These are phyloP conservation scores for Vitis cinerea DNA, from an alignment of 164 flowering plant species.

Conservation along the genomic window DNA sequence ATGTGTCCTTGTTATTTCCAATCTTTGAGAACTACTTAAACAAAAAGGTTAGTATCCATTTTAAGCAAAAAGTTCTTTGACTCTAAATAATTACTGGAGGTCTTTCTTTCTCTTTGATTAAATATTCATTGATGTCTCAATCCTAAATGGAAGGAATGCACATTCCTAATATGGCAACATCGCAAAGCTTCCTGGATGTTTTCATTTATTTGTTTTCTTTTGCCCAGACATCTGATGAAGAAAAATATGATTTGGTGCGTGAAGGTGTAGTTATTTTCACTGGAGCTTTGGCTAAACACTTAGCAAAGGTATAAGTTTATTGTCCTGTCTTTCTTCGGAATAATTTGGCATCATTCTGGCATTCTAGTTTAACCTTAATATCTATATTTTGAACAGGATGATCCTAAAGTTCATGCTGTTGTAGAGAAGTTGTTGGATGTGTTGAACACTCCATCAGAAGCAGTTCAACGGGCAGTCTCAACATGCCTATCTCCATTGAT, in stretches of 20 bases:
- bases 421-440: slow-evolving; percentile 96
- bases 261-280: slow-evolving; percentile 98
- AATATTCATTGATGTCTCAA: background rate
- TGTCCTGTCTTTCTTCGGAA: background rate
- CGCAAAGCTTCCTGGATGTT: background rate
- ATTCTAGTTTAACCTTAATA: background rate
- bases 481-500: slow-evolving; percentile 87
- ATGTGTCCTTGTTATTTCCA: slow-evolving; percentile 91
- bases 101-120: background rate
- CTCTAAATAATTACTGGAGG: background rate
- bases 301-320: slow-evolving; percentile 57
- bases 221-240: slow-evolving; percentile 85
- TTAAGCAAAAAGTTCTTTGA: background rate
- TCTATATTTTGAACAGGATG: slow-evolving; percentile 56
- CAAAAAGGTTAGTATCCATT: slow-evolving; percentile 59
- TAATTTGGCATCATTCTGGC: background rate
- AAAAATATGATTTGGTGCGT: slow-evolving; percentile 90
- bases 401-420: slow-evolving; percentile 89
- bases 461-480: slow-evolving; percentile 97
- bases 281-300: slow-evolving; percentile 94
- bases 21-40: slow-evolving; percentile 96
- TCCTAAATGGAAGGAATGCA: background rate
- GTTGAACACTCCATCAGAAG: slow-evolving; percentile 96
- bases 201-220: slow-evolving; percentile 6
- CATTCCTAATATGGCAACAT: background rate